Evolutionary conservation across 192 early-diverging fungal species (phyloP).

Genomic region (Helicostylum pulchrum): DNA sequence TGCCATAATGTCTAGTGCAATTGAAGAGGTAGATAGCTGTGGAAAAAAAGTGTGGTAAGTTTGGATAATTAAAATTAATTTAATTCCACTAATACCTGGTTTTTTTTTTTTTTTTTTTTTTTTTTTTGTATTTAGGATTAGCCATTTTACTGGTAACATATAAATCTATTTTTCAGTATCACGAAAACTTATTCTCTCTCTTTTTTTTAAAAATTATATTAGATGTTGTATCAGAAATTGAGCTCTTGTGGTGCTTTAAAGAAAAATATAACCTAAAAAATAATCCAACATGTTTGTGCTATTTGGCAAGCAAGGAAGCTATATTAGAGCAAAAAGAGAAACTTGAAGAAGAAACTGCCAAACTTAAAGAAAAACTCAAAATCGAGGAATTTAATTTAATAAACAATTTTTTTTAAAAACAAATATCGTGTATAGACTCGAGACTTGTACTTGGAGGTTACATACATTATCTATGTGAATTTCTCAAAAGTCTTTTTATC

Average conservation of each 20-base stretch:
- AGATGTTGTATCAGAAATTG: slow-evolving; percentile 17
- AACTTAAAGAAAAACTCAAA: background rate
- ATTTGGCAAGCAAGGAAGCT: background rate
- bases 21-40: slow-evolving; percentile 2
- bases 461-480: background rate
- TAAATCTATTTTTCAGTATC: background rate
- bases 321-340: background rate
- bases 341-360: background rate
- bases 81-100: no score
- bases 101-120: no score
- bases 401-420: no score
- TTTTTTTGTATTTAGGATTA: background rate
- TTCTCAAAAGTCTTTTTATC: background rate
- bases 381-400: background rate
- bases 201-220: no score
- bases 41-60: slow-evolving; percentile 13
- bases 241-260: slow-evolving; percentile 8
- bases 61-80: background rate
- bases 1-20: slow-evolving; percentile 17
- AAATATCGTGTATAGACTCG: background rate
- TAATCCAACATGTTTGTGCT: background rate
- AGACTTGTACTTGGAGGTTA: background rate
- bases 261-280: no score
- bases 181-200: background rate
- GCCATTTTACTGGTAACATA: slow-evolving; percentile 16